Evolutionary conservation across 805 yeast species (phyloP).

Genomic region (Saturnispora hagleri): DNA sequence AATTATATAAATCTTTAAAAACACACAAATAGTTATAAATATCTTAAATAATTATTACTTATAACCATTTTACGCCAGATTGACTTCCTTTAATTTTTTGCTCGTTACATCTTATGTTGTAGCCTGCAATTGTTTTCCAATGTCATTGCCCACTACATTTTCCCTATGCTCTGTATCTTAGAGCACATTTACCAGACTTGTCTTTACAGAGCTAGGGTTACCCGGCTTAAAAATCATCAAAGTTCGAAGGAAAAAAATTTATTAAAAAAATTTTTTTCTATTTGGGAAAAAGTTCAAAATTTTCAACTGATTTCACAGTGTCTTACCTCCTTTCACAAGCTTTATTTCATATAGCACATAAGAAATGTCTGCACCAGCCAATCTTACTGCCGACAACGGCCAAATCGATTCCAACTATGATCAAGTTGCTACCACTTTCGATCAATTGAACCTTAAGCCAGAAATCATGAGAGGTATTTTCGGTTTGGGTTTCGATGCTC

Average conservation of each 20-base stretch:
- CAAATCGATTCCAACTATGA: conserved; percentile 69
- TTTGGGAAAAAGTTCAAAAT: not conserved
- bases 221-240: conserved; percentile 3
- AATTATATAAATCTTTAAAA: conserved; percentile 2
- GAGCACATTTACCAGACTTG: too few species aligned
- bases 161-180: too few species aligned
- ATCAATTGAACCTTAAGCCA: conserved; percentile 66
- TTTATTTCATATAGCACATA: not conserved
- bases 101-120: not conserved
- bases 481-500: conserved; percentile 73
- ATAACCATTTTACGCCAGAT: not conserved
- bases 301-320: not conserved
- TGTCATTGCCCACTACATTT: too few species aligned
- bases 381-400: conserved; percentile 28
- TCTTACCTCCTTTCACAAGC: not conserved
- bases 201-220: not conserved
- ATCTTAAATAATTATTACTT: not conserved
- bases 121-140: not conserved
- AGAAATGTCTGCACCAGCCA: conserved; percentile 40
- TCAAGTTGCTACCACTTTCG: conserved; percentile 47
- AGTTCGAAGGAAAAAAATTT: not conserved
- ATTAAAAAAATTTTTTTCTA: not conserved
- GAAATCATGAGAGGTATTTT: conserved; percentile 54
- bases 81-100: not conserved
- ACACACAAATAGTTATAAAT: conserved; percentile 2